Percentiles rank a stretch among this genome's conserved stretches.
phyloP scores from a whole-genome alignment of 2,329 filamentous ascomycete genomes.

The Calonectria hawksworthii region DNA sequence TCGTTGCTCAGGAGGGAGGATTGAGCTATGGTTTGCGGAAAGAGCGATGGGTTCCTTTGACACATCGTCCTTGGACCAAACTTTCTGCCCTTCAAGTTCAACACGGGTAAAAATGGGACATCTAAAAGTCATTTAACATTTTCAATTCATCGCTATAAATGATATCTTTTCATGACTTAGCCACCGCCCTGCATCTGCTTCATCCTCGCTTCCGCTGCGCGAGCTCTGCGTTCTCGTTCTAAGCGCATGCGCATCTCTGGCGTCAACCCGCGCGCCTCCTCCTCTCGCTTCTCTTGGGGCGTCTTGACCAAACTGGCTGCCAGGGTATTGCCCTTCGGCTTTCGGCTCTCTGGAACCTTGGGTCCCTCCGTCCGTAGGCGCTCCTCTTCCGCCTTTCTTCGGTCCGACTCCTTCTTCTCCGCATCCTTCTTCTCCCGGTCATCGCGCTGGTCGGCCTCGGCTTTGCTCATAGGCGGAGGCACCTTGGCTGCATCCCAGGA shows the following conservation, averaged over 20 bases:
- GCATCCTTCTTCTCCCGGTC: constrained; percentile 79
- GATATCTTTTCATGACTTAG: constrained; percentile 21
- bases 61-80: too few relatives aligned
- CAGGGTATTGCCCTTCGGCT: constrained; percentile 65
- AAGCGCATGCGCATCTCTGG: constrained; percentile 87
- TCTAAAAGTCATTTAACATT: background rate
- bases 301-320: constrained; percentile 75
- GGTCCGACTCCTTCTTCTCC: constrained; percentile 76
- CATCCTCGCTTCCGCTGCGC: constrained; percentile 91
- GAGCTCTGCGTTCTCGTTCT: constrained; percentile 89
- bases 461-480: constrained; percentile 77
- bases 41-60: too few relatives aligned
- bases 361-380: constrained; percentile 77
- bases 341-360: constrained; percentile 64
- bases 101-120: background rate
- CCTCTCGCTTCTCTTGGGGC: constrained; percentile 84
- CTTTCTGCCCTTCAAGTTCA: too few relatives aligned
- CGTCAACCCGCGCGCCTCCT: constrained; percentile 87
- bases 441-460: constrained; percentile 78
- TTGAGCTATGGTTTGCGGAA: too few relatives aligned
- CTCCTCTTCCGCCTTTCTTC: constrained; percentile 82
- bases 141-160: background rate
- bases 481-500: constrained; percentile 84
- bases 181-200: constrained; percentile 65
- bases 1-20: too few relatives aligned